Evolutionary conservation across 1,284 basidiomycete species (phyloP), one percentile per base, ranked within the genome.

Genomic region (Golubevia sp.): DNA sequence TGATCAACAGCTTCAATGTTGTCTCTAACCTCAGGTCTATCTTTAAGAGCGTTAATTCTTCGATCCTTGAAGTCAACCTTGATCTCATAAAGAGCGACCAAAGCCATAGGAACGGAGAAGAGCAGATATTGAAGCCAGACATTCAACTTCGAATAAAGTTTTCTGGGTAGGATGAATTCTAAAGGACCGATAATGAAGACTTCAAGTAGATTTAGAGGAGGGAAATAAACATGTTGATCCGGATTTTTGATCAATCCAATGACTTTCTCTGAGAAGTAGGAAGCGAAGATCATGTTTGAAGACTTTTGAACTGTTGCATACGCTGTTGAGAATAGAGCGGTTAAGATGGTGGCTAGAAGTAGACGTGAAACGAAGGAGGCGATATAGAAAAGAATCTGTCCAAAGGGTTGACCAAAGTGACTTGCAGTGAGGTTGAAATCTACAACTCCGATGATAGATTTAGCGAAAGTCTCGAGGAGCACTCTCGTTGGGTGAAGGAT

Each of bases 151-250:
- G 67, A 66, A 59, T 78, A 78, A 21, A 62, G 49, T 18, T 64
- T 53, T 30, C 64, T 64, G n/a, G 70, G 62, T 26, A 76, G 48
- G 11, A 78, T 59, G 63, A 64, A 71, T 55, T 76, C 74, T 23
- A 76, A 56, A 15, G 76, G 76, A 4, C 68, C 74, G 8, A 76
- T 71, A 13, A 77, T 50, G 23, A 78, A 73, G 8, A 68, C 73
- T 61, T 78, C 76, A n/a, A 78, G 52, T 50, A 78, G 62, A 44
- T 78, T 78, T 64, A 78, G 71, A 0, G 76, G 76, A 26, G 76
- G 63, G 24, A 73, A 57, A 56, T 77, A 78, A 30, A 78, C 76
- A 49, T 66, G 71, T n/a, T 75, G 71, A 27, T 78, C 76, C 1
- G 76, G 76, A 7, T 70, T 73, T 21, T 72, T 58, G 11, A 77